Evolutionary conservation across 305 asterid species (phyloP).

Genomic region (Stenogyne calaminthoides): DNA sequence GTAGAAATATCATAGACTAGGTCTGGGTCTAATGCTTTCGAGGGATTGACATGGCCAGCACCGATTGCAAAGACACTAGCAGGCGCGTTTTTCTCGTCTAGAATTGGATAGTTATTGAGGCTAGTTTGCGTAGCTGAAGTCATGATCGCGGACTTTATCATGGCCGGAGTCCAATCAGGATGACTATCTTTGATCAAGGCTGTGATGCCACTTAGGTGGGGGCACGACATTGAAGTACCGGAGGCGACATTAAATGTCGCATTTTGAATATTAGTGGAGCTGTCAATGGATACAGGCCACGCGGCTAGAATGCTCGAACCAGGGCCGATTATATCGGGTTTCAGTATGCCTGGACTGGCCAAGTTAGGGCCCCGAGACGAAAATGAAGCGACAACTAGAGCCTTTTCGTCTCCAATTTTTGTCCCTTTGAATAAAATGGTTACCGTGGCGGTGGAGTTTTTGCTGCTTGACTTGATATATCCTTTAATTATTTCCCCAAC

Average conservation of each 20-base stretch:
- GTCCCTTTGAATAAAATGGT: slow-evolving; percentile 46
- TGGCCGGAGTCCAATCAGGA: slow-evolving; percentile 58
- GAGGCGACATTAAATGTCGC: slow-evolving; percentile 44
- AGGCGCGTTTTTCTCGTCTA: slow-evolving; percentile 29
- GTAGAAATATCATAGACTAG: slow-evolving; percentile 41
- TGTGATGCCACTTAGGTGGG: slow-evolving; percentile 56
- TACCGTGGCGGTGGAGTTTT: slow-evolving; percentile 32
- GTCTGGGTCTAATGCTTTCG: slow-evolving; percentile 40
- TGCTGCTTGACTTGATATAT: slow-evolving; percentile 43
- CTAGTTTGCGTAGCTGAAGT: slow-evolving; percentile 37
- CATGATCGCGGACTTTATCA: slow-evolving; percentile 52
- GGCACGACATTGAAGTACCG: slow-evolving; percentile 60
- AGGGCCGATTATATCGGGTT: too few relatives aligned
- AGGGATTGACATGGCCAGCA: slow-evolving; percentile 50
- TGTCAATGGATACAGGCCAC: slow-evolving; percentile 34
- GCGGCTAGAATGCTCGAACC: slow-evolving; percentile 51
- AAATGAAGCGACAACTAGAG: slow-evolving; percentile 43
- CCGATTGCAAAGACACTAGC: slow-evolving; percentile 40
- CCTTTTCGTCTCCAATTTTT: slow-evolving; percentile 28
- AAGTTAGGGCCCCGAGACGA: slow-evolving; percentile 54
- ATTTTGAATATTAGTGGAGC: too few relatives aligned
- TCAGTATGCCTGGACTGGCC: slow-evolving; percentile 49
- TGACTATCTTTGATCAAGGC: slow-evolving; percentile 47
- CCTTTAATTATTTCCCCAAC: slow-evolving; percentile 37
- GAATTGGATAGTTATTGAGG: slow-evolving; percentile 21